phyloP scores from a whole-genome alignment of 345 rosid genomes.

The Leavenworthia alabamica region DNA sequence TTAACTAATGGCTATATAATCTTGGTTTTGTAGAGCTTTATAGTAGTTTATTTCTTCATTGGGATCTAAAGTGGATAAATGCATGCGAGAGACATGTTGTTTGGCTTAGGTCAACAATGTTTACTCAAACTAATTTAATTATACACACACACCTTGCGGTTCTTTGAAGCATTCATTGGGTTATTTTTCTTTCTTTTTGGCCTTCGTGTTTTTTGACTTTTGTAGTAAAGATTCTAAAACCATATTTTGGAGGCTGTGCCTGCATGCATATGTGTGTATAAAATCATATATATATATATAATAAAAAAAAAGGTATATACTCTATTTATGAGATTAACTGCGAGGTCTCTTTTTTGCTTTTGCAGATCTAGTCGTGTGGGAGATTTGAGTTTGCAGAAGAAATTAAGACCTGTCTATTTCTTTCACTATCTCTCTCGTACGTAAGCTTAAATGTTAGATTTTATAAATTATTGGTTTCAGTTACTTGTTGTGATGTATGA shows the following conservation, averaged over 20 bases:
- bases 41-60: slow-evolving; percentile 25
- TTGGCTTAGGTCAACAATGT: slow-evolving; percentile 32
- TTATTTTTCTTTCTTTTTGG: slow-evolving; percentile 13
- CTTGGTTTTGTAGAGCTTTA: slow-evolving; percentile 13
- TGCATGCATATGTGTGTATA: slow-evolving; percentile 26
- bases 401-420: slow-evolving; percentile 16
- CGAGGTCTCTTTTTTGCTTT: slow-evolving; percentile 21
- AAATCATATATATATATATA: too few species aligned
- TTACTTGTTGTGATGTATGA: slow-evolving; percentile 21
- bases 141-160: slow-evolving; percentile 16
- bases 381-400: slow-evolving; percentile 15
- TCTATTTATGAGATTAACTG: neutral
- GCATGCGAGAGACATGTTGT: slow-evolving; percentile 41
- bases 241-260: slow-evolving; percentile 28
- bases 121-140: slow-evolving; percentile 30
- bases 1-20: neutral
- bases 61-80: slow-evolving; percentile 39
- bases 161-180: slow-evolving; percentile 27
- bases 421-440: slow-evolving; percentile 22
- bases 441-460: slow-evolving; percentile 15
- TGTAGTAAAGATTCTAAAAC: slow-evolving; percentile 11
- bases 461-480: slow-evolving; percentile 15
- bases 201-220: slow-evolving; percentile 35
- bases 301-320: neutral
- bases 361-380: slow-evolving; percentile 35